These are phyloP conservation scores for Sphagnum contortum DNA, from an alignment of 225 moss, liverwort and hornwort genomes.

Conservation along the genomic window DNA sequence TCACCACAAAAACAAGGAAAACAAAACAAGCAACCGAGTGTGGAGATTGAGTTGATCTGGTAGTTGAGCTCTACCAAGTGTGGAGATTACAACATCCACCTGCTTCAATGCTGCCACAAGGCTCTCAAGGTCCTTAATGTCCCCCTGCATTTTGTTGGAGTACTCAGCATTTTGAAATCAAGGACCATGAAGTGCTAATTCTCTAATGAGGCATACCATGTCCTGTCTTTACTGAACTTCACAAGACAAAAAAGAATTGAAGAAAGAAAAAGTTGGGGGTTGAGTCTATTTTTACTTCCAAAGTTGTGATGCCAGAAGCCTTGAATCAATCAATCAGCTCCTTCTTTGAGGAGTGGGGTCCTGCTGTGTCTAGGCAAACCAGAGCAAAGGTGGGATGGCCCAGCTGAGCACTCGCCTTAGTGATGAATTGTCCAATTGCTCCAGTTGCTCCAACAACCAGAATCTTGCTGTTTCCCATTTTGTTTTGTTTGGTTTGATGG, in stretches of 20 bases:
- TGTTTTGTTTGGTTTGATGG: too few species aligned
- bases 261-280: background rate
- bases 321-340: slow-evolving; percentile 16
- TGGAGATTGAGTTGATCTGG: slow-evolving; percentile 36
- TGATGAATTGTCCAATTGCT: slow-evolving; percentile 13
- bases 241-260: background rate
- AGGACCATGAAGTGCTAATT: background rate
- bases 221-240: background rate
- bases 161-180: background rate
- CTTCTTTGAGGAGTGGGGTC: slow-evolving; percentile 20
- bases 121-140: slow-evolving; percentile 23
- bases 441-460: slow-evolving; percentile 33
- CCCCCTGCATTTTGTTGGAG: slow-evolving; percentile 19
- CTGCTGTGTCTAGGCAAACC: slow-evolving; percentile 18
- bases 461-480: background rate
- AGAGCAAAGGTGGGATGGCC: slow-evolving; percentile 42
- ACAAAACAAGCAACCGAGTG: too few species aligned
- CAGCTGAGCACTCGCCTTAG: slow-evolving; percentile 18
- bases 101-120: slow-evolving; percentile 28
- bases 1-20: too few species aligned
- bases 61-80: slow-evolving; percentile 13
- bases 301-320: slow-evolving; percentile 12
- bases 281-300: slow-evolving; percentile 8
- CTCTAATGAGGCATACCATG: background rate
- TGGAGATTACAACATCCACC: slow-evolving; percentile 43